Evolutionary conservation across 2,329 filamentous ascomycete genomes (phyloP).

Genomic region (Rutstroemia sp.): DNA sequence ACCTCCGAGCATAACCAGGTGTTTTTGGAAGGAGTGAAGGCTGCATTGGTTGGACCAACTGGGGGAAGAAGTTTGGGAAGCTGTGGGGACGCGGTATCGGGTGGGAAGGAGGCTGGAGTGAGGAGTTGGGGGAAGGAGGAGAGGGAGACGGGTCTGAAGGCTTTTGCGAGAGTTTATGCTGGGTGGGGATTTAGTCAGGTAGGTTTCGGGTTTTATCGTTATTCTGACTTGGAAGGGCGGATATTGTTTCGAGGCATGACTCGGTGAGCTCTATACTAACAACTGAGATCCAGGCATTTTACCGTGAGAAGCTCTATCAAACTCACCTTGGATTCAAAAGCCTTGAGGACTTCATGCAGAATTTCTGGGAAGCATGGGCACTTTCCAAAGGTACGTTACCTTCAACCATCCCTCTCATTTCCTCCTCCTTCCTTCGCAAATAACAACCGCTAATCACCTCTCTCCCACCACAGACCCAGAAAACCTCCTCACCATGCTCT

Average conservation of each 20-base stretch:
- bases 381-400: slow-evolving; percentile 48
- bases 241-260: too few relatives aligned
- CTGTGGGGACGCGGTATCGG: slow-evolving; percentile 34
- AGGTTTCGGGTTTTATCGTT: neutral
- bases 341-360: slow-evolving; percentile 66
- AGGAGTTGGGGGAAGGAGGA: slow-evolving; percentile 44
- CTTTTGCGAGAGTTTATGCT: slow-evolving; percentile 67
- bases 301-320: slow-evolving; percentile 63
- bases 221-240: neutral
- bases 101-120: too few relatives aligned
- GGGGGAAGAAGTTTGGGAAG: slow-evolving; percentile 44
- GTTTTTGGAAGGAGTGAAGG: slow-evolving; percentile 58
- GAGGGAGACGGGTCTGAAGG: slow-evolving; percentile 53
- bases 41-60: slow-evolving; percentile 50
- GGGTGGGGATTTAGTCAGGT: slow-evolving; percentile 74
- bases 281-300: slow-evolving; percentile 44
- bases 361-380: slow-evolving; percentile 72
- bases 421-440: neutral
- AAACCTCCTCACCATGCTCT: slow-evolving; percentile 66
- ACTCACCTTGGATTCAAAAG: slow-evolving; percentile 55
- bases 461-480: slow-evolving; percentile 50
- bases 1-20: slow-evolving; percentile 62
- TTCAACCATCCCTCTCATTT: neutral
- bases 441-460: neutral
- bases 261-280: neutral